A percentile compares a stretch with the other conserved stretches of the same genome.
Conservation (phyloP, 371 early-diverging fungal genomes). For the Mucor sp. region DNA sequence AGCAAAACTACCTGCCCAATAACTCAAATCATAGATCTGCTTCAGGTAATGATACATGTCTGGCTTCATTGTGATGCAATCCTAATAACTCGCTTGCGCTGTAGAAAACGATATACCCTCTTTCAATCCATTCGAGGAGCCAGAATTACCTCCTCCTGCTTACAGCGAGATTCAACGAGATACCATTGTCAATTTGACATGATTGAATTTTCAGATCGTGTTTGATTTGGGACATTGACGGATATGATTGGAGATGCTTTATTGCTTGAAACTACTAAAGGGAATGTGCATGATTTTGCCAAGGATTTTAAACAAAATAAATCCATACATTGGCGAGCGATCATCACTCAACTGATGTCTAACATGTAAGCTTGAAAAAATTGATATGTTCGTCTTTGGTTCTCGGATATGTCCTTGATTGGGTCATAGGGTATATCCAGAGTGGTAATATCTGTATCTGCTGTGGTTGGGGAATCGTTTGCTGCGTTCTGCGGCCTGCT, state of each 20-base stretch:
- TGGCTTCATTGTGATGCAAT: not conserved
- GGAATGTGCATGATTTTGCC: not conserved
- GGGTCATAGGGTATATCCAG: not conserved
- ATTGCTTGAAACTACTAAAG: not conserved
- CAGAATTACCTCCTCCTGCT: constrained; percentile 26
- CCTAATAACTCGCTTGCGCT: not conserved
- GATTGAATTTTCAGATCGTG: not conserved
- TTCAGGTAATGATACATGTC: not conserved
- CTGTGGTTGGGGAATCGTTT: not conserved
- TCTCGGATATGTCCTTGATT: not conserved
- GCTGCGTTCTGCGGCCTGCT: not conserved
- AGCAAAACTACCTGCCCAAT: not conserved
- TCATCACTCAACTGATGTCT: not conserved
- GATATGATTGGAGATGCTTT: not conserved
- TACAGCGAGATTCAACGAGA: constrained; percentile 24
- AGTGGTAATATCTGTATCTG: not conserved
- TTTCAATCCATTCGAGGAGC: constrained; percentile 26
- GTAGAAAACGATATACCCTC: not conserved
- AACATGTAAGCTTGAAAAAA: not conserved
- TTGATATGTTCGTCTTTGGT: not conserved
- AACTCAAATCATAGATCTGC: not conserved
- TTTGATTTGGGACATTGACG: not conserved
- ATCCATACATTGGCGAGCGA: not conserved
- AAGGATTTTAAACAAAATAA: not conserved
- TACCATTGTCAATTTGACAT: constrained; percentile 7